Conservation (phyloP, 352 stramenopile species). For the Phytopythium delawarense region DNA sequence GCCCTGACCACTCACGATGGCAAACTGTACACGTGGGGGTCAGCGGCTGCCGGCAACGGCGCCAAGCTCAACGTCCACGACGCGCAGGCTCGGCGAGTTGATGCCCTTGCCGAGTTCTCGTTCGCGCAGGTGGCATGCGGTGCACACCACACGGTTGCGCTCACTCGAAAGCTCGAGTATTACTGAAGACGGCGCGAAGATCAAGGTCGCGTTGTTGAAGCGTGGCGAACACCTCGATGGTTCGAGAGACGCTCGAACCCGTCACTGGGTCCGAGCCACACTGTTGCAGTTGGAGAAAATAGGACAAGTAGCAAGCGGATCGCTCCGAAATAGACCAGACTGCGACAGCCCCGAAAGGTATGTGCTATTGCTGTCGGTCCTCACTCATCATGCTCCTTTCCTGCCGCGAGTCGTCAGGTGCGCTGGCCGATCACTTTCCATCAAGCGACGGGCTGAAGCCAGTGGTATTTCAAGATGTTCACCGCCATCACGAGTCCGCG, state of each 20-base stretch:
- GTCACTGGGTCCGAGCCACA: not conserved
- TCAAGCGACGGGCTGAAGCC: not conserved
- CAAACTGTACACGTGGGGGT: constrained; percentile 73
- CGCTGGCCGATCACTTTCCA: not conserved
- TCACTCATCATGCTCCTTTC: not conserved
- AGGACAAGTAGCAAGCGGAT: not conserved
- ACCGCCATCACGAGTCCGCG: not conserved
- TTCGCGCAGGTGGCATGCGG: constrained; percentile 58
- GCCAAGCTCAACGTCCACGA: constrained; percentile 46
- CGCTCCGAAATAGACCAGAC: constrained; percentile 6
- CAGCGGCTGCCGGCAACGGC: constrained; percentile 62
- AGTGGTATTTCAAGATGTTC: not conserved
- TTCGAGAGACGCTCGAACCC: not conserved
- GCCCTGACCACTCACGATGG: constrained; percentile 45
- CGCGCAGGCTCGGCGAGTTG: constrained; percentile 39
- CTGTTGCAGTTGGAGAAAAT: not conserved
- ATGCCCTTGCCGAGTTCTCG: constrained; percentile 37
- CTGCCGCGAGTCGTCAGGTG: not conserved
- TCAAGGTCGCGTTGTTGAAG: not conserved
- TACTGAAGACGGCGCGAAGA: constrained; percentile 13
- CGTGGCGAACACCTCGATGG: not conserved
- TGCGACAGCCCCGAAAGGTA: not conserved
- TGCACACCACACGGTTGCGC: constrained; percentile 57
- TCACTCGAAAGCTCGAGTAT: constrained; percentile 49
- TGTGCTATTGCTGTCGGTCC: not conserved